These are phyloP conservation scores for Neocatenulostroma microsporum DNA, from an alignment of 2,329 filamentous ascomycete genomes.

Conservation along the genomic window DNA sequence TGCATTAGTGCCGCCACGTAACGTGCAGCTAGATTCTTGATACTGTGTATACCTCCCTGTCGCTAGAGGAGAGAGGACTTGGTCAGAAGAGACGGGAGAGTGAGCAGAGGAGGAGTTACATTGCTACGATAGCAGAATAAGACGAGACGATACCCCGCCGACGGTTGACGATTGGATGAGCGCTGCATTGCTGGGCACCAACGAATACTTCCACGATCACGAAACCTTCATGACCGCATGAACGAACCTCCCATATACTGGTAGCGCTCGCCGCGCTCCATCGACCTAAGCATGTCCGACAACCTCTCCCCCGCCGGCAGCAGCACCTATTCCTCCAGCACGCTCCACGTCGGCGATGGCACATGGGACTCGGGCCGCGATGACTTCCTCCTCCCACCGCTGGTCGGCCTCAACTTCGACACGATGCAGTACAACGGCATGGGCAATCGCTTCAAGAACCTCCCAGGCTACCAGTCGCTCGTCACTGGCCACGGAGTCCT, in stretches of 20 bases:
- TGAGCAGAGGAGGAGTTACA: background rate
- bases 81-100: background rate
- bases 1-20: background rate
- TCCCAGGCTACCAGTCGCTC: slow-evolving; percentile 62
- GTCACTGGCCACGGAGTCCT: slow-evolving; percentile 65
- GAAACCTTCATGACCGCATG: slow-evolving; percentile 6
- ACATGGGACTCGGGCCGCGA: slow-evolving; percentile 76
- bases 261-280: slow-evolving; percentile 10
- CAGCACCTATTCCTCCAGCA: slow-evolving; percentile 64
- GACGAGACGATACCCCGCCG: background rate
- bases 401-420: slow-evolving; percentile 67
- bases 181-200: background rate
- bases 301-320: slow-evolving; percentile 60
- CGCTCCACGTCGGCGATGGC: slow-evolving; percentile 70
- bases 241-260: background rate
- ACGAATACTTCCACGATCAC: too few species aligned
- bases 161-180: background rate
- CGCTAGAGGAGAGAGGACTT: background rate
- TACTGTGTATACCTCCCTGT: background rate
- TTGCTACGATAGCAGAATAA: too few species aligned
- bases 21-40: background rate
- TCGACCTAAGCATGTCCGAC: slow-evolving; percentile 19
- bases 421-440: slow-evolving; percentile 85
- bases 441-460: slow-evolving; percentile 67
- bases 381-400: slow-evolving; percentile 68